Evolutionary conservation across 257 asterid species (phyloP), one percentile per base, ranked within the genome.

Genomic region (Phtheirospermum japonicum): DNA sequence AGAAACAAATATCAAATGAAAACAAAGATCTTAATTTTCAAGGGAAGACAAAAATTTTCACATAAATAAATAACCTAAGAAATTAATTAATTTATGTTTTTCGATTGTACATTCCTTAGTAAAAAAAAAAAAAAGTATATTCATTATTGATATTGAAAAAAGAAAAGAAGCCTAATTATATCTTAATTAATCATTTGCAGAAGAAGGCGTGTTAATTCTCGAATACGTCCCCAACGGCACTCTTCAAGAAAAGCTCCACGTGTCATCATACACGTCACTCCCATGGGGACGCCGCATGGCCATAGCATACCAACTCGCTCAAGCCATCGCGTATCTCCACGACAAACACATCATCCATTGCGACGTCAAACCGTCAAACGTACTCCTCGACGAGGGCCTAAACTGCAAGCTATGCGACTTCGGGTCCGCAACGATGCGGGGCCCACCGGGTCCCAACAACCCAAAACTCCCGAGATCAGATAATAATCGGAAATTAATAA

Each of bases 401-500:
- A 78, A 79, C 46, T 80, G 93, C 76, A 89, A 86, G 72, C 84
- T 89, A 52, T 89, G 95, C 57, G 96, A 89, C 63, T 83, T 89
- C 28, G 95, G 96, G 17, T 85, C 96, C 0, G 36, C 85, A 0
- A 70, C 71, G 16, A 20, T 26, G 17, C 50, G n/a, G 28, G 32
- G 33, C 57, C 57, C 90, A 4, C 69, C 75, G 4, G 63, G 56
- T 46, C 45, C 64, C 0, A 49, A 53, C 19, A 3, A 0, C 49
- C 36, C 80, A 2, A 50, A 8, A 4, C 17, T 32, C 3, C 34
- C 67, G 56, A 64, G 75, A 4, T n/a, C n/a, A n/a, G n/a, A n/a
- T n/a, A 64, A 59, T 7, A 71, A 59, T 11, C 45, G 66, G 18
- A 77, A 37, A 57, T 71, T 30, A 73, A 78, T 88, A 60, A 56